Base-by-base conservation (phyloP, 176 grass and related monocot species). In the Eremochloa ophiuroides region DNA sequence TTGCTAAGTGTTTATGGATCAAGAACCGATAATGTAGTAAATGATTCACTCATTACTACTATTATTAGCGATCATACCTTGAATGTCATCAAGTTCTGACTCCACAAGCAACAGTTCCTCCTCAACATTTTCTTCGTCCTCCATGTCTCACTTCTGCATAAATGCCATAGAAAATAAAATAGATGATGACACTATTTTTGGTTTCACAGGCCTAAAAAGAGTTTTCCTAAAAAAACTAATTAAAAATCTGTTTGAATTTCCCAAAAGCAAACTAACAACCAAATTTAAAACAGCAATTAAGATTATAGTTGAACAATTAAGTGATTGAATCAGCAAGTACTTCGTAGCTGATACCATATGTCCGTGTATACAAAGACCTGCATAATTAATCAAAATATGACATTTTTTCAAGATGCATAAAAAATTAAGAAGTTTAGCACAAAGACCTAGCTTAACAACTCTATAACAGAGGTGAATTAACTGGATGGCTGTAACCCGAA, bases 71-170 rank as follows among this genome's bases (percentile, higher is more conserved):
- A 71, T 66, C n/a, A 85, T 87, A 94, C 95, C 92, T 98, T 93
- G 92, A 51, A 98, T 63, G 61, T 89, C 95, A 66, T 89, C 74
- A 82, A 98, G 95, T 85, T 98, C 74, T 17, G 84, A 76, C 78
- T 94, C 89, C 62, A 98, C 90, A 74, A 83, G 71, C 43, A 93
- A 74, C 44, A 98, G 78, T 64, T 94, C 90, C 64, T 70, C 90
- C 79, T 88, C 60, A 1, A 92, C 66, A 46, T 85, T 85, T 50
- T 63, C 73, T 50, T 88, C 90, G 5, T 80, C 75, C 60, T 87
- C 73, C 84, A 88, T 88, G 59, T 23, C 80, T 74, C 48, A 48
- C 28, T 31, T 76, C 50, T 70, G 50, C 39, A 46, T 7, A 84
- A 8, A 66, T 13, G 10, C 11, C 69, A 29, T 38, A n/a, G 2